Percentiles rank a stretch among this genome's conserved stretches.
Conservation (phyloP, 192 early-diverging fungal genomes). For the Cetraspora pellucida region DNA sequence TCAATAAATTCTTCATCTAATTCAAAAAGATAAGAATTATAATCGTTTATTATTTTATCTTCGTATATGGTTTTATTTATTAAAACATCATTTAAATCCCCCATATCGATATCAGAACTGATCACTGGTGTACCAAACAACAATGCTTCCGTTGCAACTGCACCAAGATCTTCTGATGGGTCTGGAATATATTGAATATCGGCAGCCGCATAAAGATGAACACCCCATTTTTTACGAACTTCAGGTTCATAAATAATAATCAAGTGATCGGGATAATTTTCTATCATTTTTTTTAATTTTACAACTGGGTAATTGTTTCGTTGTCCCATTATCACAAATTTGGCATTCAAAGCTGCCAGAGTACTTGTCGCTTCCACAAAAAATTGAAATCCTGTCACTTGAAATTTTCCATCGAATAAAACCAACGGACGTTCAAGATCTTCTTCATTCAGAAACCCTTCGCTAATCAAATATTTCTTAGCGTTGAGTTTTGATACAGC, state of each 20-base stretch:
- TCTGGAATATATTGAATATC: constrained; percentile 57
- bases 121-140: no score
- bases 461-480: constrained; percentile 47
- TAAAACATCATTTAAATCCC: neutral
- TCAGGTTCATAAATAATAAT: constrained; percentile 43
- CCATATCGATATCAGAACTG: no score
- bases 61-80: neutral
- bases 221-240: constrained; percentile 46
- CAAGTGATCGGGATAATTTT: constrained; percentile 44
- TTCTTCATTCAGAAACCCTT: constrained; percentile 39
- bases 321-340: constrained; percentile 58
- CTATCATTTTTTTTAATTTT: constrained; percentile 38
- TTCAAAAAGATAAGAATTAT: constrained; percentile 36
- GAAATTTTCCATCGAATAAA: constrained; percentile 53
- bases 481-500: constrained; percentile 47
- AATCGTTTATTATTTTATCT: neutral
- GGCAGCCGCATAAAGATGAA: constrained; percentile 52
- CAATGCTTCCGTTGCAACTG: constrained; percentile 8
- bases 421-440: constrained; percentile 50
- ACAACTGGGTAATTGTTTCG: constrained; percentile 51
- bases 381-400: constrained; percentile 55
- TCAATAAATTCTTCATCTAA: constrained; percentile 37
- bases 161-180: constrained; percentile 56
- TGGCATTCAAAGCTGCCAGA: constrained; percentile 44
- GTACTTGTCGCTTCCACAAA: constrained; percentile 41